Base-by-base conservation (phyloP, 2,329 filamentous ascomycete species). In the Lachnellula cervina region DNA sequence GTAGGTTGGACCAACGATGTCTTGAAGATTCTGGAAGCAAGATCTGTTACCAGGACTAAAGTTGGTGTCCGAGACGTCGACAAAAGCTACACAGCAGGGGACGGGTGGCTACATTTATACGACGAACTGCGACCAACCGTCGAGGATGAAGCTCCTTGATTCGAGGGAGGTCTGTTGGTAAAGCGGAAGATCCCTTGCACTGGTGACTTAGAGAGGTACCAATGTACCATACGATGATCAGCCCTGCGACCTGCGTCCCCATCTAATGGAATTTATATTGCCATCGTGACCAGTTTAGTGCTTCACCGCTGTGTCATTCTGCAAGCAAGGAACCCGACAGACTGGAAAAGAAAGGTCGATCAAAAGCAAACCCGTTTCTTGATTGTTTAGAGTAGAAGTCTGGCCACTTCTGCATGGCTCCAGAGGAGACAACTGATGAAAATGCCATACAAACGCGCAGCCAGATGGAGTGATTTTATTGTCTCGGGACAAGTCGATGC, bases 101-200 rank as follows among this genome's bases (percentile, higher is more conserved):
- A 59, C 65, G 65, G 64, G 54, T 59, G 57, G 58, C 59, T 63
- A 66, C 64, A 66, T 64, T 59, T 60, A 64, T 59, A 64, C 54
- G 55, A 57, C 49, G 55, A 57, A 60, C 54, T 57, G 52, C 54
- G 42, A 51, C 59, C 57, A 52, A 48, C 52, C 47, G 50, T 47
- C 43, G 43, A 42, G 56, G 55, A 32, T 52, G 60, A 61, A 63
- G 62, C 57, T 61, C 60, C 60, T 62, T 62, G 60, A 64, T 62
- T 63, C 58, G 63, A 64, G 56, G 21, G 32, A 59, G 37, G 38
- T 49, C 50, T 19, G 49, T 45, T 52, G 37, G 49, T 40, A 55
- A 55, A 44, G 59, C 59, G 59, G 58, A 61, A 55, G 61, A 56
- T 60, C 45, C 59, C 58, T 49, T 52, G 56, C 47, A 55, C 51